A percentile compares a stretch with the other conserved stretches of the same genome.
Conservation (phyloP, 2,329 filamentous ascomycete genomes). For the Aureobasidium leucospermi region DNA sequence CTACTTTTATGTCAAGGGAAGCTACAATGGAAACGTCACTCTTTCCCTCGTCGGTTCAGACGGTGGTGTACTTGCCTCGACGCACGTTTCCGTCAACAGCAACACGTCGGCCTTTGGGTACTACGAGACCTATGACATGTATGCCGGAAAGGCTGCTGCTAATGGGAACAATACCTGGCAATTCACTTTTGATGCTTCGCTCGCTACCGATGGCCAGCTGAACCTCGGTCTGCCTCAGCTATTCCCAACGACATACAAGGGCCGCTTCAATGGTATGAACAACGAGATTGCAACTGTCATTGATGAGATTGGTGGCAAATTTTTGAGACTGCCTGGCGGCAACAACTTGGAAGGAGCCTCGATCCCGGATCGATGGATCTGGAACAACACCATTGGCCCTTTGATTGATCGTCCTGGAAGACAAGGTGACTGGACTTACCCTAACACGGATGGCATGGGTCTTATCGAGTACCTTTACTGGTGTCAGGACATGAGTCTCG, state of each 20-base stretch:
- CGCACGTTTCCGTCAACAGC: conserved; percentile 3
- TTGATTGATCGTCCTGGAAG: conserved; percentile 47
- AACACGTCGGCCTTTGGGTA: conserved; percentile 20
- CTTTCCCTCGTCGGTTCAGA: conserved; percentile 15
- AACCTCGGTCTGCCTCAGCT: not conserved
- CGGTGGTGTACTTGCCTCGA: conserved; percentile 9
- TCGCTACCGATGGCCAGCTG: conserved; percentile 17
- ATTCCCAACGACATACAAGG: conserved; percentile 18
- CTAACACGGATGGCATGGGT: conserved; percentile 55
- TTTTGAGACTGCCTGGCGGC: conserved; percentile 43
- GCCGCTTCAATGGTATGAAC: conserved; percentile 20
- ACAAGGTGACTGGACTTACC: conserved; percentile 50
- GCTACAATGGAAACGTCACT: conserved; percentile 23
- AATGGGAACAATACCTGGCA: conserved; percentile 37
- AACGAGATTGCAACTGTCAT: conserved; percentile 13
- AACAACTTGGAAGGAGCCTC: conserved; percentile 44
- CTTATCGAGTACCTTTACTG: conserved; percentile 52
- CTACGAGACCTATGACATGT: conserved; percentile 16
- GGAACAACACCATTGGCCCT: conserved; percentile 47
- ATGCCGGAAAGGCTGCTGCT: conserved; percentile 21
- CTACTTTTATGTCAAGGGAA: conserved; percentile 25
- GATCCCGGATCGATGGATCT: conserved; percentile 37
- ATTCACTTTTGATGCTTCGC: conserved; percentile 42
- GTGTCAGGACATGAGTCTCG: conserved; percentile 48
- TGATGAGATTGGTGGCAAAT: conserved; percentile 24